Evolutionary conservation across 306 rosid genomes (phyloP).

Genomic region (Begonia peltatifolia): DNA sequence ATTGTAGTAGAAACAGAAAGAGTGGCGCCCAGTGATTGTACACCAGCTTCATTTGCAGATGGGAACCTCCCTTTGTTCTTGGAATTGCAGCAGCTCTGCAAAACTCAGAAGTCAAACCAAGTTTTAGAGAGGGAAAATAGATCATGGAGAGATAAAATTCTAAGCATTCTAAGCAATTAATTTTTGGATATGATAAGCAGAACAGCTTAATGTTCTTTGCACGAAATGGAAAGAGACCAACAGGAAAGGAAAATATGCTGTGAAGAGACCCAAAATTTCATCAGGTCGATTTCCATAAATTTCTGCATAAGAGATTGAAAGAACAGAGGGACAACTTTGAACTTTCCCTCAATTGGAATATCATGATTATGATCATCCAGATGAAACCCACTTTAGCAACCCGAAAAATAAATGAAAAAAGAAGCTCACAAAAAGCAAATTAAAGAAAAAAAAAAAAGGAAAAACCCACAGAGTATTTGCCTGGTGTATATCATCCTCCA

Average conservation of each 20-base stretch:
- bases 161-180: not conserved
- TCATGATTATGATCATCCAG: not conserved
- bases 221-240: not conserved
- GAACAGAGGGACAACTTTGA: not conserved
- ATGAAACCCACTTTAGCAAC: not conserved
- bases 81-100: constrained; percentile 73
- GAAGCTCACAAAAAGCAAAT: not conserved
- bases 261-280: not conserved
- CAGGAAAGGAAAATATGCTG: not conserved
- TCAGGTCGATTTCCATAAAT: not conserved
- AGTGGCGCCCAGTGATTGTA: constrained; percentile 50
- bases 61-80: constrained; percentile 32
- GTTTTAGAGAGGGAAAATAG: constrained; percentile 3
- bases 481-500: constrained; percentile 64
- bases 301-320: not conserved
- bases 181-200: not conserved
- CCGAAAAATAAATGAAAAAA: not conserved
- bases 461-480: constrained; percentile 63
- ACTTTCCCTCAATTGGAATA: too few species aligned
- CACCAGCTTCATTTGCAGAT: constrained; percentile 62
- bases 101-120: constrained; percentile 14
- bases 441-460: not conserved
- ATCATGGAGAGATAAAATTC: not conserved
- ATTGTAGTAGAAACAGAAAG: constrained; percentile 36
- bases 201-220: not conserved